These are phyloP conservation scores for Juncus inflexus DNA, from an alignment of 176 grass and related monocot genomes.

Conservation along the genomic window DNA sequence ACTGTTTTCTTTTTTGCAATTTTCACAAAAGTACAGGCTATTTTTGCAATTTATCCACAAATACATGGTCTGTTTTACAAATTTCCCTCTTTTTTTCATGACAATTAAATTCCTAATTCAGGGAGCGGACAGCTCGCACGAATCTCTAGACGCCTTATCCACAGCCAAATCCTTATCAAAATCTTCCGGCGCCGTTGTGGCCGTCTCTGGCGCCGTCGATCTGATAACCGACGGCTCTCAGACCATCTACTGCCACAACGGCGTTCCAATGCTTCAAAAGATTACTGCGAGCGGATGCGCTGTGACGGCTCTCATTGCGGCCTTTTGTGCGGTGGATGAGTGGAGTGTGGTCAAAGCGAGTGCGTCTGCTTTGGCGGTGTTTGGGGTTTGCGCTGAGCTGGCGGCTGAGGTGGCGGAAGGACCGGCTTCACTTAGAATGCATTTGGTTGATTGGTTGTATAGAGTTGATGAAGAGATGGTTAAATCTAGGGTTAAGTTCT, in stretches of 20 bases:
- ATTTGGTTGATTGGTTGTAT: constrained; percentile 64
- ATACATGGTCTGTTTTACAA: too few relatives aligned
- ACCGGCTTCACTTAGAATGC: constrained; percentile 73
- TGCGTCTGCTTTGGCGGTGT: constrained; percentile 53
- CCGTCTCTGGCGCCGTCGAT: constrained; percentile 66
- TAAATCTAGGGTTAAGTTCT: constrained; percentile 42
- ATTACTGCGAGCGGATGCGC: constrained; percentile 74
- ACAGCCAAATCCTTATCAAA: constrained; percentile 52
- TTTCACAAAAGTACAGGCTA: too few relatives aligned
- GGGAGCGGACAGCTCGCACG: constrained; percentile 67
- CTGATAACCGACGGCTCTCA: constrained; percentile 52
- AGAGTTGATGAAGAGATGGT: constrained; percentile 40
- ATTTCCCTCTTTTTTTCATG: too few relatives aligned
- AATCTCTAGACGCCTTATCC: constrained; percentile 53
- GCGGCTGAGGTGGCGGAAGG: constrained; percentile 64
- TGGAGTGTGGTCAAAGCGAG: constrained; percentile 46
- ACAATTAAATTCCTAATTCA: constrained; percentile 13
- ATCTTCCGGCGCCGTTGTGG: constrained; percentile 39
- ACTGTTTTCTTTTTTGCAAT: too few relatives aligned
- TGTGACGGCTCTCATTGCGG: constrained; percentile 58
- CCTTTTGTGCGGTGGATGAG: constrained; percentile 65
- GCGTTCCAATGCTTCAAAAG: constrained; percentile 79
- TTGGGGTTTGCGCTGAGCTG: constrained; percentile 62
- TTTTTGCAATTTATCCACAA: too few relatives aligned
- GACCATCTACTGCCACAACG: constrained; percentile 42